Conservation (phyloP, 2,329 filamentous ascomycete genomes). For the Dactylellina sp. region DNA sequence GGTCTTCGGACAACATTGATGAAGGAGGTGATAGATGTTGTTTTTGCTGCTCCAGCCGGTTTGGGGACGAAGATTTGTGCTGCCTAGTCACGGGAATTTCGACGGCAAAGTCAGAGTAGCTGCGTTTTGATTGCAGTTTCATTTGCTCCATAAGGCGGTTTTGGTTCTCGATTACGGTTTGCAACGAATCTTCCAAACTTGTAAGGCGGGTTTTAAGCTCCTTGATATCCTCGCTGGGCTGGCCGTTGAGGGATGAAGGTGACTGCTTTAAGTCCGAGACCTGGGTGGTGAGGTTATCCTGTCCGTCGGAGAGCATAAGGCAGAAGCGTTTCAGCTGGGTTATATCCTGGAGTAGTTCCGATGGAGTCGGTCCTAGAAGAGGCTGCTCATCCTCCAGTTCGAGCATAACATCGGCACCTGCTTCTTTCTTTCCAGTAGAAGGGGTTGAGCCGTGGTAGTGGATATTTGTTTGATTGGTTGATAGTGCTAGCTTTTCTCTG, state of each 20-base stretch:
- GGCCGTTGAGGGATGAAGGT: not conserved
- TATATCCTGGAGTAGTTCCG: conserved; percentile 36
- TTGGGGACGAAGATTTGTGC: conserved; percentile 7
- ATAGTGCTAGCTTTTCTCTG: conserved; percentile 24
- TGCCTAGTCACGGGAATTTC: conserved; percentile 37
- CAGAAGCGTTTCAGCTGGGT: conserved; percentile 40
- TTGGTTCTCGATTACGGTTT: conserved; percentile 37
- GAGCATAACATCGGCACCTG: not conserved
- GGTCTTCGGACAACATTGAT: conserved; percentile 32
- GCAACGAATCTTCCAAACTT: conserved; percentile 34
- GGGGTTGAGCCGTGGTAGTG: conserved; percentile 2
- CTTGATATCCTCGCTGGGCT: conserved; percentile 15
- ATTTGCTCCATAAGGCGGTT: conserved; percentile 18
- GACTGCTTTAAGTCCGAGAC: conserved; percentile 12
- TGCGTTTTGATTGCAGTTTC: conserved; percentile 23
- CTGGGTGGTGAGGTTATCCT: conserved; percentile 25
- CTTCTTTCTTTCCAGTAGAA: not conserved
- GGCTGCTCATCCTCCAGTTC: conserved; percentile 4
- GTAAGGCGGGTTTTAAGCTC: conserved; percentile 25
- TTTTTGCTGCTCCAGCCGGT: conserved; percentile 14
- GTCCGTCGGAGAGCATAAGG: conserved; percentile 30
- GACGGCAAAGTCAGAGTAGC: conserved; percentile 32
- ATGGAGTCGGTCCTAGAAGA: not conserved
- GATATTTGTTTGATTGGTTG: conserved; percentile 1
- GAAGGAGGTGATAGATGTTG: conserved; percentile 48